Evolutionary conservation across 208 protist genomes (phyloP).

Genomic region (Tetramitus jugosus): DNA sequence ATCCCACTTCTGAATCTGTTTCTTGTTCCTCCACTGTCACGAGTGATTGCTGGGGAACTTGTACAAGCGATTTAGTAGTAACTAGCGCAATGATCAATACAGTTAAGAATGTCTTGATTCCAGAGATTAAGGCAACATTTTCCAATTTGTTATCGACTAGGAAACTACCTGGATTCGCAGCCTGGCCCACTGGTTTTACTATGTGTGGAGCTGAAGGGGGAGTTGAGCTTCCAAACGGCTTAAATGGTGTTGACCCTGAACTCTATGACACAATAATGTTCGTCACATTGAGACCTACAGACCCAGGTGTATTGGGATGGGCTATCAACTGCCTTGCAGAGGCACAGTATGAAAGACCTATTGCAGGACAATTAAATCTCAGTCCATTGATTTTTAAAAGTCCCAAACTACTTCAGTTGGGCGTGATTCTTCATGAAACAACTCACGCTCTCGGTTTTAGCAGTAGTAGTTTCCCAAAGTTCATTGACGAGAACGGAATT

Average conservation of each 20-base stretch:
- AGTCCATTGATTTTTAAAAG: background rate
- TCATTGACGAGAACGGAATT: background rate
- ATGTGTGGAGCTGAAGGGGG: background rate
- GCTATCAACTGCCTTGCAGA: background rate
- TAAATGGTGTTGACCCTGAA: background rate
- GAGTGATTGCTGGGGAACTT: conserved; percentile 12
- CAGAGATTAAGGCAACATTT: background rate
- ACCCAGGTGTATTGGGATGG: background rate
- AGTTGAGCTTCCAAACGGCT: background rate
- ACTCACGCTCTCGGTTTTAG: conserved; percentile 5
- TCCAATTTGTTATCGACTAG: background rate
- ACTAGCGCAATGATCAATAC: background rate
- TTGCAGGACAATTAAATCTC: background rate
- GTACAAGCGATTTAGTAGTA: background rate
- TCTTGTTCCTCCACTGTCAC: background rate
- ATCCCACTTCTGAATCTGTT: background rate
- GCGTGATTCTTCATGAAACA: background rate
- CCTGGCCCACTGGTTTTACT: background rate
- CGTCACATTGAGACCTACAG: background rate
- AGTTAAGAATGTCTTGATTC: background rate
- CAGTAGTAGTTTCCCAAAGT: background rate
- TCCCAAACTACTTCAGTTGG: background rate
- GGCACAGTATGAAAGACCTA: background rate
- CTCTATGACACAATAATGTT: background rate
- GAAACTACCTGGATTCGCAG: background rate